These are phyloP conservation scores for Madurella fahalii DNA, from an alignment of 2,329 filamentous ascomycete species.

Conservation along the genomic window DNA sequence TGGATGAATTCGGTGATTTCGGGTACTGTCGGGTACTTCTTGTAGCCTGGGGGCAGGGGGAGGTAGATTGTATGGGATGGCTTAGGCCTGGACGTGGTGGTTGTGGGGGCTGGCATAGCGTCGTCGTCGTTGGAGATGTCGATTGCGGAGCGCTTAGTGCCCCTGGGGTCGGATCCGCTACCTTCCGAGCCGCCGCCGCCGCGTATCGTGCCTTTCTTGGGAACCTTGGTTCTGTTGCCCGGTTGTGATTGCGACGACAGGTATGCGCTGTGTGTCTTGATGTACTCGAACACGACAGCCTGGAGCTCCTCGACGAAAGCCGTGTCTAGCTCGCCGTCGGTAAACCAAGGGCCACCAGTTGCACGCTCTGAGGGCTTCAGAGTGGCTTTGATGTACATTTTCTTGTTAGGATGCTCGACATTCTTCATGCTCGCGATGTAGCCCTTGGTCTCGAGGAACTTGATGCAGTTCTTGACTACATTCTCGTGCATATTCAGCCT, in stretches of 20 bases:
- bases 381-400: slow-evolving; percentile 91
- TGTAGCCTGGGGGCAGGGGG: slow-evolving; percentile 62
- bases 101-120: slow-evolving; percentile 27
- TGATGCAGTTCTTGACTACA: slow-evolving; percentile 75
- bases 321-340: slow-evolving; percentile 82
- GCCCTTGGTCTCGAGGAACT: slow-evolving; percentile 74
- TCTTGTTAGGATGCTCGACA: slow-evolving; percentile 84
- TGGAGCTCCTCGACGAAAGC: slow-evolving; percentile 79
- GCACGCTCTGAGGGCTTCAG: slow-evolving; percentile 84
- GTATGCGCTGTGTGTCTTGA: slow-evolving; percentile 69
- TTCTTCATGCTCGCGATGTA: slow-evolving; percentile 88
- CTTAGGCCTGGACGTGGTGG: slow-evolving; percentile 9
- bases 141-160: slow-evolving; percentile 51
- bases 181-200: slow-evolving; percentile 38
- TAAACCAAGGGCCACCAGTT: slow-evolving; percentile 92
- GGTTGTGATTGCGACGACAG: slow-evolving; percentile 36
- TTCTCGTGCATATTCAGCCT: slow-evolving; percentile 80
- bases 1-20: slow-evolving; percentile 75
- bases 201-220: slow-evolving; percentile 54
- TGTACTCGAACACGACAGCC: slow-evolving; percentile 66
- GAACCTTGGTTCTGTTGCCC: slow-evolving; percentile 36
- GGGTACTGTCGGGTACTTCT: slow-evolving; percentile 73
- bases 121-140: slow-evolving; percentile 40
- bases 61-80: slow-evolving; percentile 37
- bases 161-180: slow-evolving; percentile 25